These are phyloP conservation scores for Hibiscus tridactylites DNA, from an alignment of 345 rosid genomes.

Conservation along the genomic window DNA sequence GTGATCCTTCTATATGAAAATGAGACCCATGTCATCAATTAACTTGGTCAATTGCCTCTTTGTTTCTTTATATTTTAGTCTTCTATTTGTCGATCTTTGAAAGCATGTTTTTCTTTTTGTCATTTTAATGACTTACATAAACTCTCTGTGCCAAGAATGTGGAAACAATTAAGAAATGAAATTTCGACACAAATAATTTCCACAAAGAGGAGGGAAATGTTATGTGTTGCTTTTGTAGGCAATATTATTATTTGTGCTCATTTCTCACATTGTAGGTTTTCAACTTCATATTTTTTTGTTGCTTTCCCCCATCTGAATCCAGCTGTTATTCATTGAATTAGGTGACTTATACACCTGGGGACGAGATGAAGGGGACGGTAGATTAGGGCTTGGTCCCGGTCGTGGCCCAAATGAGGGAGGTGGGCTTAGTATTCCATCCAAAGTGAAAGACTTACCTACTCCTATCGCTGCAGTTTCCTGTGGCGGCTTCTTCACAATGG, in stretches of 20 bases:
- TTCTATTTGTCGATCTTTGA: too few relatives aligned
- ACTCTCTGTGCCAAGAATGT: too few relatives aligned
- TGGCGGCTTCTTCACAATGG: slow-evolving; percentile 89
- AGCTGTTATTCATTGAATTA: slow-evolving; percentile 20
- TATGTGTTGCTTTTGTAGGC: too few relatives aligned
- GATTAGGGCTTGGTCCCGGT: slow-evolving; percentile 89
- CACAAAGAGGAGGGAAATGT: too few relatives aligned
- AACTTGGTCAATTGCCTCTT: too few relatives aligned
- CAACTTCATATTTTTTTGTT: not conserved
- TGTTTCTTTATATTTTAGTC: too few relatives aligned
- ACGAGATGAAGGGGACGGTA: slow-evolving; percentile 93
- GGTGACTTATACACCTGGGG: slow-evolving; percentile 91
- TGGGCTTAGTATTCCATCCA: slow-evolving; percentile 81
- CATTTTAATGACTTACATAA: too few relatives aligned
- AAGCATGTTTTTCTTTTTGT: too few relatives aligned
- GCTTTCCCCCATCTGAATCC: not conserved
- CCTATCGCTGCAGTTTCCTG: slow-evolving; percentile 73
- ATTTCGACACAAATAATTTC: too few relatives aligned
- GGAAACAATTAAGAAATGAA: too few relatives aligned
- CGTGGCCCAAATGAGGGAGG: slow-evolving; percentile 92
- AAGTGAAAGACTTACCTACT: slow-evolving; percentile 54
- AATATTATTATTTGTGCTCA: not conserved
- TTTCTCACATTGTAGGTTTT: not conserved
- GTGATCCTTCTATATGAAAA: not conserved
- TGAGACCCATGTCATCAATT: too few relatives aligned